A percentile compares a stretch with the other conserved stretches of the same genome.
Evolutionary conservation across 1,284 basidiomycete genomes (phyloP).

Genomic region (Ustilago bromivora): DNA sequence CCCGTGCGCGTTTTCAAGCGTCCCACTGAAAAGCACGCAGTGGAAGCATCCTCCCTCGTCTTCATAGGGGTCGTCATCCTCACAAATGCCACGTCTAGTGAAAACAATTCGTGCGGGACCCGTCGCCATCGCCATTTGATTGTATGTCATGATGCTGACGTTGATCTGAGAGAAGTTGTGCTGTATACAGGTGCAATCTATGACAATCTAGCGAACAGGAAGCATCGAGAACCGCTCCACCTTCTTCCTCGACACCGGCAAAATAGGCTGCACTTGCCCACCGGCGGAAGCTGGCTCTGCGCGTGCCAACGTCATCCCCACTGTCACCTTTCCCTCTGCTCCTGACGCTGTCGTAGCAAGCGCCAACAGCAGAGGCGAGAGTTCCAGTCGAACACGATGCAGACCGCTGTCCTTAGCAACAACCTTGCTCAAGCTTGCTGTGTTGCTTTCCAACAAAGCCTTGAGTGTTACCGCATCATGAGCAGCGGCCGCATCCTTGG

Average conservation of each 20-base stretch:
- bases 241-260: constrained; percentile 22
- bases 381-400: constrained; percentile 27
- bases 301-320: constrained; percentile 10
- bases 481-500: not conserved
- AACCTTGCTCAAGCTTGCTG: constrained; percentile 11
- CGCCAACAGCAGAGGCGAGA: constrained; percentile 27
- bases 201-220: constrained; percentile 24
- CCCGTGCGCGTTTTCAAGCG: constrained; percentile 20
- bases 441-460: constrained; percentile 20
- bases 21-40: constrained; percentile 3
- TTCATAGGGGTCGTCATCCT: not conserved
- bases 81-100: no score
- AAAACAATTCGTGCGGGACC: no score
- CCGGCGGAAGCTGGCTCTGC: constrained; percentile 34
- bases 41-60: not conserved
- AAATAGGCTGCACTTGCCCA: constrained; percentile 21
- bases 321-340: not conserved
- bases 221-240: constrained; percentile 30
- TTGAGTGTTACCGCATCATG: constrained; percentile 15
- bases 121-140: no score
- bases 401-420: constrained; percentile 14
- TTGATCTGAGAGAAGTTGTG: no score
- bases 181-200: not conserved
- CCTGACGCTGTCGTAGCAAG: constrained; percentile 22
- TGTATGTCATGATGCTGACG: no score